phyloP scores from a whole-genome alignment of 129 eudicot species.

The Erigeron canadensis region DNA sequence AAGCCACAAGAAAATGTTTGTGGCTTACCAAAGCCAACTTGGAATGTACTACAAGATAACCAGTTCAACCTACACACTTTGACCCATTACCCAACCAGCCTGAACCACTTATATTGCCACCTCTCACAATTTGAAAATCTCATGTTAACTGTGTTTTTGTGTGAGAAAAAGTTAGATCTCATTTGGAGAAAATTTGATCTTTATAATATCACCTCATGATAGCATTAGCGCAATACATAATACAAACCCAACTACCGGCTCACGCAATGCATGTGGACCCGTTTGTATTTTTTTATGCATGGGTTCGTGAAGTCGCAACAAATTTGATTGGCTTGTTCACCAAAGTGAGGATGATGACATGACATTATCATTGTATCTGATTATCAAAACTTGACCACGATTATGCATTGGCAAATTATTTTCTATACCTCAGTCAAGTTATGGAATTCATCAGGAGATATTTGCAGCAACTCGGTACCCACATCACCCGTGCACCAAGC shows the following conservation, averaged over 20 bases:
- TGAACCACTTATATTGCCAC: too few relatives aligned
- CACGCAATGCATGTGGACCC: neutral
- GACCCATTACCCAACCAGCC: too few relatives aligned
- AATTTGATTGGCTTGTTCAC: neutral
- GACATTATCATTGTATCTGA: neutral
- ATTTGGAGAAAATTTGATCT: too few relatives aligned
- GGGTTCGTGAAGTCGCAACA: slow-evolving; percentile 6
- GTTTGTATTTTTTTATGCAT: neutral
- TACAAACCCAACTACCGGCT: neutral
- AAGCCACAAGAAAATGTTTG: neutral
- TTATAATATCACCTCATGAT: too few relatives aligned
- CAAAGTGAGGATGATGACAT: slow-evolving; percentile 2
- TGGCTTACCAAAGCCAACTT: neutral
- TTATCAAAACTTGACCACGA: neutral
- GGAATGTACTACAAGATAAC: neutral
- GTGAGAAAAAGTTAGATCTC: too few relatives aligned
- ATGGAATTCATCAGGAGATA: slow-evolving; percentile 76
- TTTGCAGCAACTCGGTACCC: slow-evolving; percentile 83
- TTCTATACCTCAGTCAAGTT: slow-evolving; percentile 70
- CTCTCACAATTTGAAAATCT: too few relatives aligned
- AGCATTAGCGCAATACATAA: neutral
- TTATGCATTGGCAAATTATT: neutral
- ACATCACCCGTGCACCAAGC: slow-evolving; percentile 91
- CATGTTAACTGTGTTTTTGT: too few relatives aligned
- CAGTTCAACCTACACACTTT: too few relatives aligned